Evolutionary conservation across 306 rosid genomes (phyloP), one percentile per base, ranked within the genome.

Genomic region (Lathyrus aphaca): DNA sequence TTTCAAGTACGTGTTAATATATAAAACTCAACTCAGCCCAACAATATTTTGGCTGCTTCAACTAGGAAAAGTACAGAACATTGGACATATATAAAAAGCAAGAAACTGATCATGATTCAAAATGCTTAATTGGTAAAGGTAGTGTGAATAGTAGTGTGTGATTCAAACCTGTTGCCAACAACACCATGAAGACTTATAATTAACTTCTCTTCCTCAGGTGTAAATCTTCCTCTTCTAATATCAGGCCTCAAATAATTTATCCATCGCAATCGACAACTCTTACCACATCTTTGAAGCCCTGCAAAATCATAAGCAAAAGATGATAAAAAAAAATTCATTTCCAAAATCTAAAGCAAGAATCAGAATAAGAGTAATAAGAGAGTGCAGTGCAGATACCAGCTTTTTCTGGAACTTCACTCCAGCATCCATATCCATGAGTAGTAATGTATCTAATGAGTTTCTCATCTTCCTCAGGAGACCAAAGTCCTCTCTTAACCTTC

Each of bases 331-430:
- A 12, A 14, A 1, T 44, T 44, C 49, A 13, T 44, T 16, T 3
- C 9, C 10, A 48, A 48, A 48, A 49, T 8, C 17, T 1, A 16
- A 49, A 49, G 10, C 39, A 35, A 35, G 39, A 35, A 35, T 35
- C 7, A 32, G 9, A 5, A 32, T 32, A 32, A 32, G 9, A 6
- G 9, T 32, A 32, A 32, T 15, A 16, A 16, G 1, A 2, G 4
- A 2, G 11, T 3, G 55, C 13, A 49, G 18, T 15, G 19, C 6
- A 45, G 51, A 45, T 56, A 89, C 98, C 98, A 61, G 98, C 97
- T 94, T 88, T 90, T 38, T 94, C 98, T 1, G 98, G 98, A 53
- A 94, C 98, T 82, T 90, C 96, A 73, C 98, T 94, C 98, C 98
- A 94, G 18, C 98, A 90, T 40, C 98, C 98, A 87, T 94, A 91